Percentiles rank a stretch among this genome's conserved stretches.
phyloP scores from a whole-genome alignment of 805 yeast species.

The Sugiyamaella mastotermitis region DNA sequence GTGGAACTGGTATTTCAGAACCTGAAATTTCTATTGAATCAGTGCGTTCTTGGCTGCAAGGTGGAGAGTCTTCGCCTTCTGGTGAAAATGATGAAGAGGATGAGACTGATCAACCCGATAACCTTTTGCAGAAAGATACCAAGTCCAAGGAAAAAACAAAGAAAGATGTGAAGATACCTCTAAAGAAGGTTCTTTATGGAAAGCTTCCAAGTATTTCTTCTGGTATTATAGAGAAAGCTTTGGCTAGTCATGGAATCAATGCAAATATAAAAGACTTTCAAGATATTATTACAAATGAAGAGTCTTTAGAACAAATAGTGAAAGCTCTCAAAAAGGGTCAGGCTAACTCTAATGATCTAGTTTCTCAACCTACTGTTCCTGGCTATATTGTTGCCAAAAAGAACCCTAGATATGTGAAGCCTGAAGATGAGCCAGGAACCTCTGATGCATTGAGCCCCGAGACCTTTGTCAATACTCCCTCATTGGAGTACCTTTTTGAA shows the following conservation, averaged over 20 bases:
- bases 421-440: conserved; percentile 34
- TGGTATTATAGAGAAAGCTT: conserved; percentile 60
- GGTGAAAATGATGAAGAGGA: conserved; percentile 4
- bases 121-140: conserved; percentile 4
- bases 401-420: conserved; percentile 44
- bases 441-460: conserved; percentile 5
- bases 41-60: conserved; percentile 13
- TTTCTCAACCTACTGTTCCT: conserved; percentile 29
- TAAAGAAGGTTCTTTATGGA: conserved; percentile 64
- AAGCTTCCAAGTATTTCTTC: conserved; percentile 72
- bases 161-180: conserved; percentile 32
- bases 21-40: conserved; percentile 1
- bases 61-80: neutral
- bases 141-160: conserved; percentile 6
- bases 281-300: conserved; percentile 18
- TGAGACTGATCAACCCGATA: conserved; percentile 1
- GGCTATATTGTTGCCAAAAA: conserved; percentile 64
- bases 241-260: conserved; percentile 42
- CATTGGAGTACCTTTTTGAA: conserved; percentile 47
- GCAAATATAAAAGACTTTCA: conserved; percentile 27
- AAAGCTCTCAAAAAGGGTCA: conserved; percentile 45
- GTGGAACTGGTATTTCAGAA: conserved; percentile 1
- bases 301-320: conserved; percentile 26
- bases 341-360: conserved; percentile 34
- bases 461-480: conserved; percentile 4